Percentiles rank a stretch among this genome's conserved stretches.
These are phyloP conservation scores for Bretschneidera sinensis DNA, from an alignment of 345 rosid species.

Conservation along the genomic window DNA sequence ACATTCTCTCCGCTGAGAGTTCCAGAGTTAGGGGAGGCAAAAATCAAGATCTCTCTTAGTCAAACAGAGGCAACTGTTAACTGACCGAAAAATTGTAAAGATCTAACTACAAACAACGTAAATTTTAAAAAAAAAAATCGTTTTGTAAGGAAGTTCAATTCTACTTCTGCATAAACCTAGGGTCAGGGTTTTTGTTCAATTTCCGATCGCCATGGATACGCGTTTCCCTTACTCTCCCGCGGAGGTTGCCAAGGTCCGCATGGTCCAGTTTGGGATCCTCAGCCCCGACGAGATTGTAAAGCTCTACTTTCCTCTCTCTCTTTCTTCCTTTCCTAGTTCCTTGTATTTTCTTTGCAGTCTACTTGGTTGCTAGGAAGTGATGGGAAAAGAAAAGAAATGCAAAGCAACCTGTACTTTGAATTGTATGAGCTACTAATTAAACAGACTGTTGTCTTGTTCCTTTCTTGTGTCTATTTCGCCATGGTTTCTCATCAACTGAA, in stretches of 20 bases:
- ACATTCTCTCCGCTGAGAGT: no score
- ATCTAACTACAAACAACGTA: no score
- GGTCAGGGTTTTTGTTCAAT: no score
- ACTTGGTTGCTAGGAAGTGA: slow-evolving; percentile 8
- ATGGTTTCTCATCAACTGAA: not conserved
- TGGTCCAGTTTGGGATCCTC: slow-evolving; percentile 89
- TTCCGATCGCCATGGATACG: no score
- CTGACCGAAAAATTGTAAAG: no score
- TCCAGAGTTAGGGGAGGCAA: no score
- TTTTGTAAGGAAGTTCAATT: no score
- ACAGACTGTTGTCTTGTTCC: not conserved
- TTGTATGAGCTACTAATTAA: not conserved
- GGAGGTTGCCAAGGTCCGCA: slow-evolving; percentile 86
- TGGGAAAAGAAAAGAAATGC: not conserved
- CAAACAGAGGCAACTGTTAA: no score
- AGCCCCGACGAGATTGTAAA: slow-evolving; percentile 96
- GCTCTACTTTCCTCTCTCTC: slow-evolving; percentile 9
- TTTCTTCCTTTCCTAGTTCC: no score
- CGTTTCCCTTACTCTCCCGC: slow-evolving; percentile 89
- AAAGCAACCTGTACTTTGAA: not conserved
- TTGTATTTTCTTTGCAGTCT: slow-evolving; percentile 16
- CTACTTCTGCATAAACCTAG: no score
- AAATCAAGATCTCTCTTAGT: no score
- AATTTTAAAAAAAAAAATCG: no score
- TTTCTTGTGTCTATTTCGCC: not conserved